These are phyloP conservation scores for Aspergillus nanangensis DNA, from an alignment of 495 filamentous ascomycete genomes.

Conservation along the genomic window DNA sequence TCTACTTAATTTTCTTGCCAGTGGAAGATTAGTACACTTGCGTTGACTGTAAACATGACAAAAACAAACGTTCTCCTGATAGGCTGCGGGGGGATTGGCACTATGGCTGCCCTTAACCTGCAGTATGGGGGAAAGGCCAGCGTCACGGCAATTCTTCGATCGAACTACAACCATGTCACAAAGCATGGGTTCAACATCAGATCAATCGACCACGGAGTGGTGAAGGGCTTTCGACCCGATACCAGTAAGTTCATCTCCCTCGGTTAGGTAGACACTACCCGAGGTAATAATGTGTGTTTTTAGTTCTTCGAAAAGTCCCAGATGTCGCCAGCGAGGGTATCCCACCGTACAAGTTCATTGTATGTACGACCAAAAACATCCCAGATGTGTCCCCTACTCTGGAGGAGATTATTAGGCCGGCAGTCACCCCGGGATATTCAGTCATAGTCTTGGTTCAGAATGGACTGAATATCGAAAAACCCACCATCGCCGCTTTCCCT, in stretches of 20 bases:
- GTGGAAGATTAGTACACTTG: not conserved
- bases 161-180: conserved; percentile 48
- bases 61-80: conserved; percentile 31
- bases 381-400: conserved; percentile 34
- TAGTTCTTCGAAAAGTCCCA: conserved; percentile 22
- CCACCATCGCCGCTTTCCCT: conserved; percentile 45
- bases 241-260: conserved; percentile 8
- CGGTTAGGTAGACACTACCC: not conserved
- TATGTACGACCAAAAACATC: conserved; percentile 37
- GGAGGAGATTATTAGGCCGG: conserved; percentile 42
- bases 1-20: too few relatives aligned
- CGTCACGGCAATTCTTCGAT: conserved; percentile 50
- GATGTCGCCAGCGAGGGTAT: conserved; percentile 33
- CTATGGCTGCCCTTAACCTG: conserved; percentile 45
- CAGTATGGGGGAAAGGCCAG: conserved; percentile 28
- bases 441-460: conserved; percentile 56
- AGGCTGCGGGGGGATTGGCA: conserved; percentile 50
- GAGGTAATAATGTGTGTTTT: not conserved
- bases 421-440: conserved; percentile 41
- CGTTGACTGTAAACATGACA: not conserved
- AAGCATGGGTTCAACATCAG: conserved; percentile 48
- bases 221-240: conserved; percentile 16
- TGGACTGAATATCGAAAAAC: conserved; percentile 57
- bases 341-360: conserved; percentile 39
- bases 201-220: conserved; percentile 29